Evolutionary conservation across 1,139 yeast species (phyloP).

Genomic region (Magnusiomyces suaveolens): DNA sequence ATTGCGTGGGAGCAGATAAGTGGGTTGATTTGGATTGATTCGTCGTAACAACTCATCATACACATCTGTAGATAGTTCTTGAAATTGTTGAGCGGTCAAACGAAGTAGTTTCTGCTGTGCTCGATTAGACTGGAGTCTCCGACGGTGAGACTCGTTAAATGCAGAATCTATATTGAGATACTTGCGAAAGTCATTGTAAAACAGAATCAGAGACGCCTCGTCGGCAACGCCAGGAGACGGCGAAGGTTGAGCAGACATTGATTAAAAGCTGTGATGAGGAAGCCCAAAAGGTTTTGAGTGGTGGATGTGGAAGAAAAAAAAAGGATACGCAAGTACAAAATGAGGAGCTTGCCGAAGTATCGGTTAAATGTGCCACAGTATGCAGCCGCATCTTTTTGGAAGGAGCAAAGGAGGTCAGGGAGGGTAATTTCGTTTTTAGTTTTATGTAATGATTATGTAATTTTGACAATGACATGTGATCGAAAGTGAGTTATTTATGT

Average conservation of each 20-base stretch:
- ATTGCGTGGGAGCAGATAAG: slow-evolving; percentile 19
- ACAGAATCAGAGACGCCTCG: slow-evolving; percentile 3
- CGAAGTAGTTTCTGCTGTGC: slow-evolving; percentile 80
- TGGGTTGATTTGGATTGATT: slow-evolving; percentile 22
- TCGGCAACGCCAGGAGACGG: not conserved
- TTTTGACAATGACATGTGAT: too few relatives aligned
- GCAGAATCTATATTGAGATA: slow-evolving; percentile 13
- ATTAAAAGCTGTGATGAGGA: not conserved
- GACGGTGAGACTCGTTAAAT: slow-evolving; percentile 11
- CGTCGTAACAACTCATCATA: slow-evolving; percentile 82
- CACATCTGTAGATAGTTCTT: slow-evolving; percentile 85
- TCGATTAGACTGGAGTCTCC: slow-evolving; percentile 36
- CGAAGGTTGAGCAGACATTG: not conserved
- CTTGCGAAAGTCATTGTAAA: slow-evolving; percentile 9
- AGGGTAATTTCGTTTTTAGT: too few relatives aligned
- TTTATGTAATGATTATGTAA: too few relatives aligned
- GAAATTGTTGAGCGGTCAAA: slow-evolving; percentile 71
- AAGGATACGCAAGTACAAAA: too few relatives aligned
- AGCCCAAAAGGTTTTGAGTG: not conserved
- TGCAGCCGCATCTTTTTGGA: too few relatives aligned
- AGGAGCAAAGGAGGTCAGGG: too few relatives aligned
- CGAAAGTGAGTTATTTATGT: too few relatives aligned
- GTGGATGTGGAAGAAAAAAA: not conserved
- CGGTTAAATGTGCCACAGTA: too few relatives aligned
- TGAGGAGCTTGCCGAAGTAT: too few relatives aligned